Conservation (phyloP, 139 green algal species). For the Choricystis sp. region DNA sequence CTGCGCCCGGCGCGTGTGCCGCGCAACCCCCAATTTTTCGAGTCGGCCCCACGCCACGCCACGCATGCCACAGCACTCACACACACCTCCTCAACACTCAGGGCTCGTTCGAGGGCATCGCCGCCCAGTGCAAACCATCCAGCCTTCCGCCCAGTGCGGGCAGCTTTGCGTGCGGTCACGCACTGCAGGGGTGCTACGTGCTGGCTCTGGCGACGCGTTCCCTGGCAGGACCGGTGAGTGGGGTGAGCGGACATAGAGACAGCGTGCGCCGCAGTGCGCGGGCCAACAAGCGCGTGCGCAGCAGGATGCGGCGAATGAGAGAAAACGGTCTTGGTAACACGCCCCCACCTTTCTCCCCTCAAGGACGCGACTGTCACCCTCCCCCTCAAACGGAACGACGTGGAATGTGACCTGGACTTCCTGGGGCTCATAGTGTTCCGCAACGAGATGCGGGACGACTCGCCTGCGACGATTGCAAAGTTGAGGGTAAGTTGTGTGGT, state of each 20-base stretch:
- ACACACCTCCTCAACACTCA: no score
- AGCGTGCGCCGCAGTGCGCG: background rate
- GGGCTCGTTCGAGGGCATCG: constrained; percentile 7
- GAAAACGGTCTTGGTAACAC: no score
- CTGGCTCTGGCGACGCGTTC: constrained; percentile 3
- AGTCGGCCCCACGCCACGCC: no score
- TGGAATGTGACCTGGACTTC: constrained; percentile 6
- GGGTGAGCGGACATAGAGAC: background rate
- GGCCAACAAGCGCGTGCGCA: background rate
- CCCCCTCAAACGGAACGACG: background rate
- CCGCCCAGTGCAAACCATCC: background rate
- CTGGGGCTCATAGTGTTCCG: constrained; percentile 7
- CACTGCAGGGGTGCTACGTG: constrained; percentile 9
- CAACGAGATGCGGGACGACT: constrained; percentile 8
- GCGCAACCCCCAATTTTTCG: no score
- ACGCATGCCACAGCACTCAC: no score
- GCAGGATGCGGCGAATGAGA: no score
- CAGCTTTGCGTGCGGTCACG: background rate
- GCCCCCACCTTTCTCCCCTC: no score
- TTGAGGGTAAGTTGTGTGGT: background rate
- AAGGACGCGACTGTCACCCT: no score
- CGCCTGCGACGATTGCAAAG: background rate
- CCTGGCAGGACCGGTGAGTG: background rate
- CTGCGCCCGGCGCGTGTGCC: no score
- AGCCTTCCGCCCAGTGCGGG: constrained; percentile 1